phyloP scores from a whole-genome alignment of 2,329 filamentous ascomycete genomes.

The Pyrenophora graminea region DNA sequence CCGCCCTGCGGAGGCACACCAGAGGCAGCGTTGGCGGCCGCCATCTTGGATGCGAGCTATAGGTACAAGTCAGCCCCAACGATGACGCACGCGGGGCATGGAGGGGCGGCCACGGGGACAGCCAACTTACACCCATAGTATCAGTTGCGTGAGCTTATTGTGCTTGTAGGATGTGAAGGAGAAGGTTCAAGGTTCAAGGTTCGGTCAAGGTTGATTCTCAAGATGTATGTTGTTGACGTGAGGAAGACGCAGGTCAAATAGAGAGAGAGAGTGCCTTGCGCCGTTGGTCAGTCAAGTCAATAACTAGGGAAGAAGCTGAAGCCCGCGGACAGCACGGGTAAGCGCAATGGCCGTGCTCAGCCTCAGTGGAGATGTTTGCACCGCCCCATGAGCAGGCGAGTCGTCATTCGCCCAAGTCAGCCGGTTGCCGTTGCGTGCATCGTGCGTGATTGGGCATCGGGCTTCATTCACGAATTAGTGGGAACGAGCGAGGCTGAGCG shows the following conservation, averaged over 20 bases:
- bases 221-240: not conserved
- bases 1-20: constrained; percentile 46
- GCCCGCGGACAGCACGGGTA: not conserved
- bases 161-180: not conserved
- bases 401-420: not conserved
- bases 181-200: not conserved
- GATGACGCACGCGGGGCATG: constrained; percentile 26
- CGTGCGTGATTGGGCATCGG: not conserved
- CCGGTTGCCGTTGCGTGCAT: not conserved
- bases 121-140: constrained; percentile 27
- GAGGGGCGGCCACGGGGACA: constrained; percentile 22
- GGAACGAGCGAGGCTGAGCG: constrained; percentile 12
- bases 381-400: not conserved
- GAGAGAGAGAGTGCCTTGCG: constrained; percentile 14
- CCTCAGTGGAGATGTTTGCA: constrained; percentile 9
- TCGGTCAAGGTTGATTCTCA: constrained; percentile 16
- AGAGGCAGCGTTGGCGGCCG: constrained; percentile 46
- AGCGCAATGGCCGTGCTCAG: constrained; percentile 11
- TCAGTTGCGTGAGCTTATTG: constrained; percentile 1
- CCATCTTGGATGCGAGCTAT: constrained; percentile 54
- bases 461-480: constrained; percentile 8
- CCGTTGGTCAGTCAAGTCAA: not conserved
- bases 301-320: not conserved
- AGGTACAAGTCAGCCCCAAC: constrained; percentile 33
- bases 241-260: constrained; percentile 18